Evolutionary conservation across 1,139 yeast species (phyloP), one percentile per base, ranked within the genome.

Genomic region (Candida glucosophila): DNA sequence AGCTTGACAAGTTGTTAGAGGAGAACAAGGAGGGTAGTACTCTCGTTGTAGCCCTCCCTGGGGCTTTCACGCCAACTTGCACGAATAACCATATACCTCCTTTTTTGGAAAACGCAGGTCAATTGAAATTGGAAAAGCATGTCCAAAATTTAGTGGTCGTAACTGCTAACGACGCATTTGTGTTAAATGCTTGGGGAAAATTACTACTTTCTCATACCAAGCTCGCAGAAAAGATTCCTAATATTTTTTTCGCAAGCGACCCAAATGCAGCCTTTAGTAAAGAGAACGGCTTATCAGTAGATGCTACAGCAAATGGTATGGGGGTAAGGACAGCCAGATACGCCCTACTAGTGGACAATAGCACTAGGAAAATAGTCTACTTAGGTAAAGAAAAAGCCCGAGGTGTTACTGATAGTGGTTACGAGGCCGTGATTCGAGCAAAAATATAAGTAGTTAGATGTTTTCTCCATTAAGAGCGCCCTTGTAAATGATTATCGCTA

Each of bases 21-120:
- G 20, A 58, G 35, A 61, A 66, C 49, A 29, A 22, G 4, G 19
- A 28, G 8, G 41, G 49, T 8, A 71, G 68, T 37, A 62, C 81
- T 22, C 73, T 81, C 23, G 62, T 85, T 43, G 83, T 86, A 17
- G 66, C 88, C 28, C 92, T 82, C 16, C 95, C 95, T 30, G 95
- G 93, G 28, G 94, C 95, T 6, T 85, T 83, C 64, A 82, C 95
- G 14, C 95, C 95, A 35, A 76, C 93, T 3, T 85, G 95, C 57
- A 76, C 92, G 13, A 81, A 74, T 36, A 58, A 67, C 37, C 95
- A 86, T 55, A 70, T 86, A 37, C 96, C 95, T 14, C 81, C 76
- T 6, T 80, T 65, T 54, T 58, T 85, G 32, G 49, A 58, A 28
- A 58, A 72, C 29, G 49, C 69, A 30, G 51, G 46, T 8, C 67